Evolutionary conservation across 192 early-diverging fungal species (phyloP).

Genomic region (Borealophlyctis nickersoniae): DNA sequence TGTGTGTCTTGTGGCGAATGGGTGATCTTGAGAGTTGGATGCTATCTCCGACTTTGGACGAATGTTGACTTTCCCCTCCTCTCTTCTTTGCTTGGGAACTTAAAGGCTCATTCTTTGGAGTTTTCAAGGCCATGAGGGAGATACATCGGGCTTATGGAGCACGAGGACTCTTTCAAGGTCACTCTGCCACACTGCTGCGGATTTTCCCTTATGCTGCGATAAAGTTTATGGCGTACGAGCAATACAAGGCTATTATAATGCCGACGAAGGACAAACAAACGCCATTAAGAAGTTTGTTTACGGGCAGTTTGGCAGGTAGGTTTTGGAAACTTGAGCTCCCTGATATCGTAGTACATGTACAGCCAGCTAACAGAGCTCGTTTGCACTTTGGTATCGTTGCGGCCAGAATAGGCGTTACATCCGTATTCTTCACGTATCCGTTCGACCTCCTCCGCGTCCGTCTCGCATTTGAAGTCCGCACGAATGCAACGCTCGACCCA

Average conservation of each 20-base stretch:
- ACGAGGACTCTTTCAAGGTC: constrained; percentile 87
- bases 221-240: constrained; percentile 96
- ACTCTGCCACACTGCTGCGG: constrained; percentile 86
- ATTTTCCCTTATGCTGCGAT: constrained; percentile 97
- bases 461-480: constrained; percentile 80
- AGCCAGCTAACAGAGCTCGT: no score
- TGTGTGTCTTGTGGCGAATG: constrained; percentile 4
- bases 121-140: constrained; percentile 73
- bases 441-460: constrained; percentile 92
- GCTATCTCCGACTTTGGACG: no score
- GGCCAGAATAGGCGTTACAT: constrained; percentile 67
- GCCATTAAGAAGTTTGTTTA: constrained; percentile 69
- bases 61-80: not conserved
- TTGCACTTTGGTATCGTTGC: no score
- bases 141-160: constrained; percentile 73
- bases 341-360: no score
- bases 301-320: constrained; percentile 68
- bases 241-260: constrained; percentile 70
- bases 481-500: constrained; percentile 9
- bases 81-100: no score
- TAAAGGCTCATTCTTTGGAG: constrained; percentile 77
- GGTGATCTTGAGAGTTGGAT: not conserved
- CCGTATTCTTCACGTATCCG: constrained; percentile 88
- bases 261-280: constrained; percentile 64
- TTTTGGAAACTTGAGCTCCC: no score